Percentiles rank a stretch among this genome's conserved stretches.
These are phyloP conservation scores for Silene conica DNA, from an alignment of 148 eudicot genomes.

Conservation along the genomic window DNA sequence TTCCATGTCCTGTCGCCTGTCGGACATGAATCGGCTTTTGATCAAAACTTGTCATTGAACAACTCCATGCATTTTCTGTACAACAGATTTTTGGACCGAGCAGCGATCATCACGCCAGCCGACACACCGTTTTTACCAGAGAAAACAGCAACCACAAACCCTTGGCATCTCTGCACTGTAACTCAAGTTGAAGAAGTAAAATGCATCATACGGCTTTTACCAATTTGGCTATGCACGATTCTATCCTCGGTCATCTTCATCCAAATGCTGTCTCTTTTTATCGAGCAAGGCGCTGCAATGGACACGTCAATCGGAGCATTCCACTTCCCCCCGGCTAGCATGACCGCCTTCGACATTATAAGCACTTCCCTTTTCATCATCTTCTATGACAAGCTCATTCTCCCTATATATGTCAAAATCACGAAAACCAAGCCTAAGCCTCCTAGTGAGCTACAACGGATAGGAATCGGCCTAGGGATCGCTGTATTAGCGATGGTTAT, in stretches of 20 bases:
- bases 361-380: slow-evolving; percentile 57
- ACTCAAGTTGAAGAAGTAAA: slow-evolving; percentile 67
- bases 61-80: not conserved
- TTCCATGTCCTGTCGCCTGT: not conserved
- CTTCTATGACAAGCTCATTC: slow-evolving; percentile 45
- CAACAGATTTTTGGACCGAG: slow-evolving; percentile 51
- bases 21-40: not conserved
- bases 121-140: slow-evolving; percentile 23
- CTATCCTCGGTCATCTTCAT: slow-evolving; percentile 60
- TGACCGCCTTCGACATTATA: slow-evolving; percentile 60
- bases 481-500: slow-evolving; percentile 53
- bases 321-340: slow-evolving; percentile 65
- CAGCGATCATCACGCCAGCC: slow-evolving; percentile 40
- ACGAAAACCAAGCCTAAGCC: slow-evolving; percentile 42
- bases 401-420: slow-evolving; percentile 42
- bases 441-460: slow-evolving; percentile 55
- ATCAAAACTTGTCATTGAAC: too few relatives aligned
- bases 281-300: slow-evolving; percentile 72
- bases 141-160: slow-evolving; percentile 25
- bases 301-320: slow-evolving; percentile 40
- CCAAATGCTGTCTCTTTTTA: slow-evolving; percentile 62
- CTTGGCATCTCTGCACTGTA: slow-evolving; percentile 55
- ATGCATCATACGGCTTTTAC: slow-evolving; percentile 51
- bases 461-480: slow-evolving; percentile 55
- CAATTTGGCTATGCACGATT: slow-evolving; percentile 63